Percentiles rank a stretch among this genome's conserved stretches.
Conservation (phyloP, 2,329 filamentous ascomycete genomes). For the Delphinella strobiligena region DNA sequence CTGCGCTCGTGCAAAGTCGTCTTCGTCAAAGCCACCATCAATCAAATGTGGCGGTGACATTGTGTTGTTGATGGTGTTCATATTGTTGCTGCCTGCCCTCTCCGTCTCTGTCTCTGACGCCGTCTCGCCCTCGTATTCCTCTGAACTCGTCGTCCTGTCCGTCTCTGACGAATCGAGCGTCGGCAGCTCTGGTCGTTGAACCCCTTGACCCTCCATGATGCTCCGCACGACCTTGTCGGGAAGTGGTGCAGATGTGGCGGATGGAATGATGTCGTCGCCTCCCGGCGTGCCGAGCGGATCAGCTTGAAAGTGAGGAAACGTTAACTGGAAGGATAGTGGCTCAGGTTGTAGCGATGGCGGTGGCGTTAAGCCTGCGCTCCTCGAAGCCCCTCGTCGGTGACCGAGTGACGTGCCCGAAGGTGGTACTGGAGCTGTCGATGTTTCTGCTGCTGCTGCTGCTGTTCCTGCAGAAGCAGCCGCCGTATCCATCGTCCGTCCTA, state of each 20-base stretch:
- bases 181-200: slow-evolving; percentile 16
- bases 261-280: neutral
- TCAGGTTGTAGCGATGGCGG: too few relatives aligned
- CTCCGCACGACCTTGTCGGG: slow-evolving; percentile 8
- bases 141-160: slow-evolving; percentile 12
- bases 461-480: too few relatives aligned
- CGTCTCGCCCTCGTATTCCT: slow-evolving; percentile 4
- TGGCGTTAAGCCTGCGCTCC: too few relatives aligned
- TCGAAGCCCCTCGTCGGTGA: too few relatives aligned
- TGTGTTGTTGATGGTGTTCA: too few relatives aligned
- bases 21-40: slow-evolving; percentile 4
- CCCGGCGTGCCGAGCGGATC: neutral
- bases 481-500: too few relatives aligned
- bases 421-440: too few relatives aligned
- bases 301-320: too few relatives aligned
- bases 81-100: too few relatives aligned
- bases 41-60: neutral
- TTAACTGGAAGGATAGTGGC: too few relatives aligned
- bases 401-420: too few relatives aligned
- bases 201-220: slow-evolving; percentile 22
- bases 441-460: too few relatives aligned
- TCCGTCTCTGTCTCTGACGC: slow-evolving; percentile 2
- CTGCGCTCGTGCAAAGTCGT: neutral
- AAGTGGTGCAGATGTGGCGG: neutral
- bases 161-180: slow-evolving; percentile 21